These are phyloP conservation scores for Aspergillus sp. DNA, from an alignment of 2,329 filamentous ascomycete genomes.

Conservation along the genomic window DNA sequence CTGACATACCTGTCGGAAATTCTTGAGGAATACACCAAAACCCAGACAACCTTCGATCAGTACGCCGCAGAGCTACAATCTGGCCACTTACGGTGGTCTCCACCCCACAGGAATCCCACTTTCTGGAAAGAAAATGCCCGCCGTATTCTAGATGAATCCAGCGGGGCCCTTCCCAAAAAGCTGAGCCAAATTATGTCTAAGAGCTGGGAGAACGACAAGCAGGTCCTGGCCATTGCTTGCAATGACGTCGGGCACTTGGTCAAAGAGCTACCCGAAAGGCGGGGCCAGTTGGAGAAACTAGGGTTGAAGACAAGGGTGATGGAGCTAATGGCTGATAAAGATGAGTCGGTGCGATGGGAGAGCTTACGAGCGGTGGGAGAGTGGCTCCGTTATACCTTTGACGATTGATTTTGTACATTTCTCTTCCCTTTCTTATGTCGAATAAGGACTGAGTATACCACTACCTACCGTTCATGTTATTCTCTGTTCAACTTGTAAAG, in stretches of 20 bases:
- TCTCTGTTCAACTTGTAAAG: conserved; percentile 4
- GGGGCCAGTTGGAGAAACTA: conserved; percentile 75
- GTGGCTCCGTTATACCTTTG: conserved; percentile 71
- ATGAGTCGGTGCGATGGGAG: conserved; percentile 90
- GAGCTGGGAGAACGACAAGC: conserved; percentile 80
- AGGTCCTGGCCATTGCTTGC: conserved; percentile 86
- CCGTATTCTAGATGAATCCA: conserved; percentile 79
- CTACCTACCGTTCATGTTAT: neutral
- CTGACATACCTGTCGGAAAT: conserved; percentile 57
- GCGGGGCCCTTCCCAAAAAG: conserved; percentile 74
- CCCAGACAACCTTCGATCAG: conserved; percentile 66
- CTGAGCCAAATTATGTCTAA: conserved; percentile 82
- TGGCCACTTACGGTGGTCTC: conserved; percentile 89
- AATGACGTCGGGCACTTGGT: conserved; percentile 89
- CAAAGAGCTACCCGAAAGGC: conserved; percentile 83
- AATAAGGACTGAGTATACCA: conserved; percentile 7
- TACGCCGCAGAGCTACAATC: conserved; percentile 80
- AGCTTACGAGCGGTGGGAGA: conserved; percentile 80
- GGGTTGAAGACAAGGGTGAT: conserved; percentile 85
- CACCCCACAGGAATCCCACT: conserved; percentile 78
- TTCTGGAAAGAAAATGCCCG: conserved; percentile 94
- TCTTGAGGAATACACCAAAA: conserved; percentile 80
- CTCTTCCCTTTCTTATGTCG: conserved; percentile 5
- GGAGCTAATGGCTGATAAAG: conserved; percentile 87
- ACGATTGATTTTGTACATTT: conserved; percentile 35